These are phyloP conservation scores for Talaromyces sp. DNA, from an alignment of 2,329 filamentous ascomycete species.

Conservation along the genomic window DNA sequence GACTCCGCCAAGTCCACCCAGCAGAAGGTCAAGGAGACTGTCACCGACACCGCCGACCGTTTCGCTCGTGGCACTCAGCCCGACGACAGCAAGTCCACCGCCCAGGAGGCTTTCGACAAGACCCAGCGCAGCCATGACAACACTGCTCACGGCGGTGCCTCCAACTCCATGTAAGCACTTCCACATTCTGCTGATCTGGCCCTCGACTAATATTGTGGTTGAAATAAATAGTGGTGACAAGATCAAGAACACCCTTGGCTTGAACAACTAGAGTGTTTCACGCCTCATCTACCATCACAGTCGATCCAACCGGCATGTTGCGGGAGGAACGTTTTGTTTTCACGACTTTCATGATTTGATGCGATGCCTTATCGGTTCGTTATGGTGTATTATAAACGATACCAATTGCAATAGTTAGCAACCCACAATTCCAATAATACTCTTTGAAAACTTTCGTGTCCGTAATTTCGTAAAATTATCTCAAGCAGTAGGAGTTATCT, in stretches of 20 bases:
- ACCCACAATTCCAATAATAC: slow-evolving; percentile 3
- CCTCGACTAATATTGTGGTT: neutral
- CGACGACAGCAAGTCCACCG: slow-evolving; percentile 52
- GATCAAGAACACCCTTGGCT: slow-evolving; percentile 40
- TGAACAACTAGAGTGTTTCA: slow-evolving; percentile 25
- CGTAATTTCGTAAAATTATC: neutral
- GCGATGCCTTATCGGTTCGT: slow-evolving; percentile 2
- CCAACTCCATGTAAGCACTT: slow-evolving; percentile 37
- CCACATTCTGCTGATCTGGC: too few species aligned
- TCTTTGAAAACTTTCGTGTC: neutral
- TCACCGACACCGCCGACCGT: slow-evolving; percentile 55
- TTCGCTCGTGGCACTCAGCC: slow-evolving; percentile 47
- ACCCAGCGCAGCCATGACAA: slow-evolving; percentile 43
- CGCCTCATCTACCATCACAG: slow-evolving; percentile 17
- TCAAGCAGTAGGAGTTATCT: neutral
- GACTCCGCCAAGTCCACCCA: slow-evolving; percentile 58
- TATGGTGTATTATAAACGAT: slow-evolving; percentile 13
- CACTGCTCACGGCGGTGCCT: slow-evolving; percentile 33
- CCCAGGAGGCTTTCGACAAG: slow-evolving; percentile 51
- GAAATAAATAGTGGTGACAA: slow-evolving; percentile 40
- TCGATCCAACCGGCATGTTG: neutral
- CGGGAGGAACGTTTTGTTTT: neutral
- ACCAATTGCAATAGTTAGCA: slow-evolving; percentile 10
- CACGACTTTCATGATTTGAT: slow-evolving; percentile 6
- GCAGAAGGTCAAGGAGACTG: slow-evolving; percentile 53